phyloP scores from a whole-genome alignment of 2,329 filamentous ascomycete species.

The Sphaceloma murrayae region DNA sequence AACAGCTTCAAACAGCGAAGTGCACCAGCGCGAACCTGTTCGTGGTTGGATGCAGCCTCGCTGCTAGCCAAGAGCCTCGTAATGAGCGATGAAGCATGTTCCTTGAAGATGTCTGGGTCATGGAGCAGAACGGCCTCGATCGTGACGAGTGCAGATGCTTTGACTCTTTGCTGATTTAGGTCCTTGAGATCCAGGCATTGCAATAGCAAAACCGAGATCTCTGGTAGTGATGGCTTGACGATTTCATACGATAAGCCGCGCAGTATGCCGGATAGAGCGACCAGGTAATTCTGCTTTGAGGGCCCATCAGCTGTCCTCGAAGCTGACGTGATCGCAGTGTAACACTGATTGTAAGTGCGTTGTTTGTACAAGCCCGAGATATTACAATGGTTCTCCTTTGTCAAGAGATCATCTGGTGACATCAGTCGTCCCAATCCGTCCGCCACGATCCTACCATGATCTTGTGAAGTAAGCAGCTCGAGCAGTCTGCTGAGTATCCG shows the following conservation, averaged over 20 bases:
- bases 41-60: slow-evolving; percentile 24
- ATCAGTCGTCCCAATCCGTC: slow-evolving; percentile 51
- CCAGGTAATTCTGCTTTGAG: slow-evolving; percentile 52
- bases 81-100: slow-evolving; percentile 50
- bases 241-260: slow-evolving; percentile 50
- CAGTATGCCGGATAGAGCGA: slow-evolving; percentile 54
- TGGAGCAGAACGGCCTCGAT: slow-evolving; percentile 50
- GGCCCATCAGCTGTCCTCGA: slow-evolving; percentile 39
- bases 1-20: slow-evolving; percentile 41
- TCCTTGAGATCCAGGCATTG: slow-evolving; percentile 48
- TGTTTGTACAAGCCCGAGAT: slow-evolving; percentile 55
- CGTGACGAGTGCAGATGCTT: slow-evolving; percentile 51
- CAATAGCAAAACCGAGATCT: slow-evolving; percentile 51
- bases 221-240: slow-evolving; percentile 49
- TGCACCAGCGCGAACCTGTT: slow-evolving; percentile 39
- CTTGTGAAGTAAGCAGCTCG: slow-evolving; percentile 40
- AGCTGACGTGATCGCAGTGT: slow-evolving; percentile 46
- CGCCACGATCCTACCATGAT: slow-evolving; percentile 41
- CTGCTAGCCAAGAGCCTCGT: slow-evolving; percentile 39
- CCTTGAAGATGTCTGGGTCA: slow-evolving; percentile 44
- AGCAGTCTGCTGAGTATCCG: slow-evolving; percentile 40
- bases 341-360: slow-evolving; percentile 50
- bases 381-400: slow-evolving; percentile 50
- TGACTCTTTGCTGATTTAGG: slow-evolving; percentile 42
- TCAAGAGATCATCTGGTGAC: slow-evolving; percentile 51